These are phyloP conservation scores for Paradendryphiella salina DNA, from an alignment of 2,329 filamentous ascomycete genomes.

Conservation along the genomic window DNA sequence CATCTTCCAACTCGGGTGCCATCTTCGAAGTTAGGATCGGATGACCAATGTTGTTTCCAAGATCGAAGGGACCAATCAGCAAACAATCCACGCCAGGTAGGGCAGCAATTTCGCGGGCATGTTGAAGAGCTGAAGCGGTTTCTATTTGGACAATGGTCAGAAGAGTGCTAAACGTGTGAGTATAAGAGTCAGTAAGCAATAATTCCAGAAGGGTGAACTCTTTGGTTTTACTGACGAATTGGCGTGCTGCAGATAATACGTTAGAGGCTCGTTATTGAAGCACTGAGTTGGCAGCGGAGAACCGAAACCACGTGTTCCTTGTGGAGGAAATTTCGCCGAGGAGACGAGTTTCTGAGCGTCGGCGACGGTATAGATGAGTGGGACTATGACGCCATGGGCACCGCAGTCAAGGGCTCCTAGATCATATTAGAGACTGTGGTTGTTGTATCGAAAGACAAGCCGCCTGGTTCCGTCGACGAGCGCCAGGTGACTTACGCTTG, in stretches of 20 bases:
- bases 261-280: slow-evolving; percentile 47
- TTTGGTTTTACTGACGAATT: slow-evolving; percentile 41
- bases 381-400: slow-evolving; percentile 62
- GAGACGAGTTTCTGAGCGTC: slow-evolving; percentile 58
- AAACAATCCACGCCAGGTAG: slow-evolving; percentile 58
- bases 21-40: slow-evolving; percentile 54
- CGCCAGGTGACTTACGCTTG: slow-evolving; percentile 50
- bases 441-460: no score
- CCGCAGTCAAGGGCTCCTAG: slow-evolving; percentile 61
- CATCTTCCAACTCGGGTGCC: slow-evolving; percentile 55
- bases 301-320: slow-evolving; percentile 60
- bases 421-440: background rate
- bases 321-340: slow-evolving; percentile 60
- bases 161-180: slow-evolving; percentile 44
- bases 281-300: slow-evolving; percentile 57
- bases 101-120: slow-evolving; percentile 54
- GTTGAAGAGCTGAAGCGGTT: slow-evolving; percentile 48
- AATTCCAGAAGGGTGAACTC: no score
- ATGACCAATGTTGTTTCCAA: slow-evolving; percentile 61
- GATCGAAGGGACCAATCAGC: slow-evolving; percentile 59
- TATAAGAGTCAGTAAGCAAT: no score
- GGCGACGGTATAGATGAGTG: slow-evolving; percentile 56
- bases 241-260: slow-evolving; percentile 59
- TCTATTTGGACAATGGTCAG: slow-evolving; percentile 57
- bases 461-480: background rate